Evolutionary conservation across 2,329 filamentous ascomycete species (phyloP).

Genomic region (Epichloe gansuensis): DNA sequence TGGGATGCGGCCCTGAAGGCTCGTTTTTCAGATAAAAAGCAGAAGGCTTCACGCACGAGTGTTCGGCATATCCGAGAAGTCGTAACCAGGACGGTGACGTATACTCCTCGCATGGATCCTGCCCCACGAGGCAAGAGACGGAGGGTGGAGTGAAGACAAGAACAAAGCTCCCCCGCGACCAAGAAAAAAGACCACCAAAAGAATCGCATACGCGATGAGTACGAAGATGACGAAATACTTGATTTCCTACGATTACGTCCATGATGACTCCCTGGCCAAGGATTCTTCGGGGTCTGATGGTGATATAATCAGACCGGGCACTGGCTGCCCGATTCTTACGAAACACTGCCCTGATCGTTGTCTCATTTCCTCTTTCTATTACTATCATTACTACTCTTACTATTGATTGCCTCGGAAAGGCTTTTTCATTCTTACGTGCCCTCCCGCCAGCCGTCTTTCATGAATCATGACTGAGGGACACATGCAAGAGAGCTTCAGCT

Average conservation of each 20-base stretch:
- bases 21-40: constrained; percentile 48
- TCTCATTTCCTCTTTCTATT: background rate
- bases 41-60: constrained; percentile 46
- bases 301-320: background rate
- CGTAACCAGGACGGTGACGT: constrained; percentile 87
- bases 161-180: background rate
- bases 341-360: background rate
- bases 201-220: background rate
- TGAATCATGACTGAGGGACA: background rate
- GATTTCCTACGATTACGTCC: constrained; percentile 4
- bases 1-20: constrained; percentile 63
- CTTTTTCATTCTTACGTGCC: background rate
- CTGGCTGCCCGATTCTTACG: constrained; percentile 1
- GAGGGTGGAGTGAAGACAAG: constrained; percentile 41
- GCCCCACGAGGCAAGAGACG: constrained; percentile 88
- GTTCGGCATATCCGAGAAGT: constrained; percentile 72
- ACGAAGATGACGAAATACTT: background rate
- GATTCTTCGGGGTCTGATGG: background rate
- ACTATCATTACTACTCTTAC: background rate
- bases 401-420: background rate
- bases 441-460: background rate
- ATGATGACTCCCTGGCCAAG: constrained; percentile 2
- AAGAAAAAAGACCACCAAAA: background rate
- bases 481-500: background rate
- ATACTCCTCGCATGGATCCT: constrained; percentile 75